These are phyloP conservation scores for Fonsecaea multimorphosa DNA, from an alignment of 2,329 filamentous ascomycete genomes.

Conservation along the genomic window DNA sequence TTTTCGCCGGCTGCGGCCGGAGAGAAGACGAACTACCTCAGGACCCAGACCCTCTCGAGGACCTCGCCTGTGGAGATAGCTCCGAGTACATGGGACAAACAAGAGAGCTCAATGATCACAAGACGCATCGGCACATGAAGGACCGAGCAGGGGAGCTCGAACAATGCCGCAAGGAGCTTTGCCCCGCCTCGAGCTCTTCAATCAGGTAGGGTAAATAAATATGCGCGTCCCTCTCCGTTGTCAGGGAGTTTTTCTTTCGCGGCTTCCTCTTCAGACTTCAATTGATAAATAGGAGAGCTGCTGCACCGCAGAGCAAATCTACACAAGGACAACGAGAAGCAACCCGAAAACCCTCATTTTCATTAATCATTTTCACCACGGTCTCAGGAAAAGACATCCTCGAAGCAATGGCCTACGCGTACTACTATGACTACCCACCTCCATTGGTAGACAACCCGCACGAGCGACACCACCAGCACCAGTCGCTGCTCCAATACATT, in stretches of 20 bases:
- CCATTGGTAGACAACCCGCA: constrained; percentile 35
- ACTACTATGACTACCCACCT: constrained; percentile 37
- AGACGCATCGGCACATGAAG: not conserved
- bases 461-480: constrained; percentile 32
- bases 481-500: constrained; percentile 29
- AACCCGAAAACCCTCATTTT: constrained; percentile 3
- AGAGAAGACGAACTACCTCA: not conserved
- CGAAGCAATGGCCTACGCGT: constrained; percentile 32
- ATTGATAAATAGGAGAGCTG: not conserved
- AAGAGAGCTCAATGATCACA: not conserved
- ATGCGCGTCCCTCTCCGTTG: not conserved
- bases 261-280: not conserved
- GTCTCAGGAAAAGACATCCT: constrained; percentile 2
- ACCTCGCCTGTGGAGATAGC: constrained; percentile 6
- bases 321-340: not conserved
- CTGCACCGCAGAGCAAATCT: not conserved
- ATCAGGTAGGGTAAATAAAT: constrained; percentile 17
- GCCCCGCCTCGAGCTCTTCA: constrained; percentile 2
- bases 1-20: constrained; percentile 12
- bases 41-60: constrained; percentile 7
- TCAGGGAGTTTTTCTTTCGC: not conserved
- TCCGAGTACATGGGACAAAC: constrained; percentile 2
- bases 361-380: not conserved
- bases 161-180: not conserved
- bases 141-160: constrained; percentile 9